A percentile compares a stretch with the other conserved stretches of the same genome.
Evolutionary conservation across 306 rosid genomes (phyloP).

Genomic region (Acacia acuminata): DNA sequence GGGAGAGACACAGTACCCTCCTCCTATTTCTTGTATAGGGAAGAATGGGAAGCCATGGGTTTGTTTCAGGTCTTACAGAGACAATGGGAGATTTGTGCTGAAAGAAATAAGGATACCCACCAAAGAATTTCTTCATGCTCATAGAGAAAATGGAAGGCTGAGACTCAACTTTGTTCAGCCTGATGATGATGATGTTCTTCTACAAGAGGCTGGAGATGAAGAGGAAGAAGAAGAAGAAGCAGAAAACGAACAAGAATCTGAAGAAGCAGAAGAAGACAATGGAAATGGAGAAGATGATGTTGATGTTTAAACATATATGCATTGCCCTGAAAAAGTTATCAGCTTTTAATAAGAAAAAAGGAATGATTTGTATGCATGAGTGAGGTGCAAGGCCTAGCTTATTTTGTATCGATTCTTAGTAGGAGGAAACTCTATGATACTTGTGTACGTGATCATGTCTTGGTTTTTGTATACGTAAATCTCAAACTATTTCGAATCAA

Average conservation of each 20-base stretch:
- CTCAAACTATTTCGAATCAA: neutral
- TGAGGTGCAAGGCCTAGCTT: neutral
- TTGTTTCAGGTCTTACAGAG: slow-evolving; percentile 63
- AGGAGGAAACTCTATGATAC: neutral
- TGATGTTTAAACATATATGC: neutral
- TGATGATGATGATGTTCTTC: slow-evolving; percentile 33
- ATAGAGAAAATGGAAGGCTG: slow-evolving; percentile 80
- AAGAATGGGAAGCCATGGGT: slow-evolving; percentile 72
- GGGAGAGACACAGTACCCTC: slow-evolving; percentile 68
- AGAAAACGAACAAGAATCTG: neutral
- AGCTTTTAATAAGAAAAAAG: neutral
- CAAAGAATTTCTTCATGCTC: slow-evolving; percentile 74
- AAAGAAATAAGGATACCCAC: slow-evolving; percentile 57
- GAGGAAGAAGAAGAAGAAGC: neutral
- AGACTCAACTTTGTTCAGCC: slow-evolving; percentile 61
- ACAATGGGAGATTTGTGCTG: slow-evolving; percentile 77
- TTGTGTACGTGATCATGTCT: neutral
- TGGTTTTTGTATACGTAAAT: neutral
- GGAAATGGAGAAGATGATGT: slow-evolving; percentile 2
- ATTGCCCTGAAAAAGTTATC: neutral
- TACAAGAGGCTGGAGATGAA: neutral
- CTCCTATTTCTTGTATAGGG: slow-evolving; percentile 83
- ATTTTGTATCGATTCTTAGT: neutral
- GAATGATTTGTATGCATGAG: neutral
- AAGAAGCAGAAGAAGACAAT: neutral